Evolutionary conservation across 306 rosid species (phyloP).

Genomic region (Senna siamea): DNA sequence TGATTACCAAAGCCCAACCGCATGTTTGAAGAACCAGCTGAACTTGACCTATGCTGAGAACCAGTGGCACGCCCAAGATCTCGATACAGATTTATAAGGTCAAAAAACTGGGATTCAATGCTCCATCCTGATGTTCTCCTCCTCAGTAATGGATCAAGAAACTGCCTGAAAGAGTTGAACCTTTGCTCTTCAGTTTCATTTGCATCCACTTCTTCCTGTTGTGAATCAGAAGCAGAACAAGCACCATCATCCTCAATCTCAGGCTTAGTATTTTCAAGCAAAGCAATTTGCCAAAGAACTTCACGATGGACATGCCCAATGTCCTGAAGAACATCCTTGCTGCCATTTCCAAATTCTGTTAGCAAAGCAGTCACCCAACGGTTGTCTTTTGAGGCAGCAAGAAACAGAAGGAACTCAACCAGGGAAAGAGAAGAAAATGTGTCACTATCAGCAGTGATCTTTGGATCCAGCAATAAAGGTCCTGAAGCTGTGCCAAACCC

Average conservation of each 20-base stretch:
- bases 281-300: slow-evolving; percentile 91
- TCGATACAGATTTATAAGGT: slow-evolving; percentile 82
- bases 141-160: slow-evolving; percentile 86
- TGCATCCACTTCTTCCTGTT: slow-evolving; percentile 63
- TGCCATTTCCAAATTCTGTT: slow-evolving; percentile 81
- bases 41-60: slow-evolving; percentile 65
- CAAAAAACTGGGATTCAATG: slow-evolving; percentile 91
- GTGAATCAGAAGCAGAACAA: slow-evolving; percentile 69
- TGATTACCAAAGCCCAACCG: slow-evolving; percentile 61
- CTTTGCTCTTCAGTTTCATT: slow-evolving; percentile 87
- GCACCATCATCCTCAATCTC: slow-evolving; percentile 66
- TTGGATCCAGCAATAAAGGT: slow-evolving; percentile 72
- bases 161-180: slow-evolving; percentile 86
- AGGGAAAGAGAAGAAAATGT: slow-evolving; percentile 76
- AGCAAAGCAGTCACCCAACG: slow-evolving; percentile 92
- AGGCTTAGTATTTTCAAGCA: slow-evolving; percentile 78
- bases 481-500: slow-evolving; percentile 68
- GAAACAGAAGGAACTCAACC: slow-evolving; percentile 90
- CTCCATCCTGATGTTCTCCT: slow-evolving; percentile 93
- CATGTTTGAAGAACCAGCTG: slow-evolving; percentile 57
- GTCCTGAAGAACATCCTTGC: slow-evolving; percentile 88
- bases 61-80: slow-evolving; percentile 82
- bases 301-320: slow-evolving; percentile 85
- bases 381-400: slow-evolving; percentile 96
- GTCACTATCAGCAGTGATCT: slow-evolving; percentile 62